A percentile compares a stretch with the other conserved stretches of the same genome.
Evolutionary conservation across 306 rosid genomes (phyloP).

Genomic region (Sicyos baderoa): DNA sequence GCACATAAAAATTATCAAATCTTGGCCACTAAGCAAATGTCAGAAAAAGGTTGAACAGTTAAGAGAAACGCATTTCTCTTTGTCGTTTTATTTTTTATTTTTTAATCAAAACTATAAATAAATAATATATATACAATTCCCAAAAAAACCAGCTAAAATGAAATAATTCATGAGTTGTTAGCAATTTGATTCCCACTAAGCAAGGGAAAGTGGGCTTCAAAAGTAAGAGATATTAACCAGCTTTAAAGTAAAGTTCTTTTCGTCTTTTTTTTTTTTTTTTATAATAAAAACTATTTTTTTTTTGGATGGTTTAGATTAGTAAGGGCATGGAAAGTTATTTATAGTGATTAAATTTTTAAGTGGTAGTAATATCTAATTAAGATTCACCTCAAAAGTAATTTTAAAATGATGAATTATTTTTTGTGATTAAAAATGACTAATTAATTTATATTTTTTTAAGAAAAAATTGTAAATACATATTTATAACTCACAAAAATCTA

Average conservation of each 20-base stretch:
- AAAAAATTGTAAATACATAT: no score
- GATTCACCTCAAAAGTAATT: no score
- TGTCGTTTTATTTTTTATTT: neutral
- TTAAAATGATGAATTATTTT: no score
- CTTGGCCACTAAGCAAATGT: conserved; percentile 8
- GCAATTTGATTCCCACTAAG: conserved; percentile 3
- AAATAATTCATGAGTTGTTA: neutral
- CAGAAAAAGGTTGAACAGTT: neutral
- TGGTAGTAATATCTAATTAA: no score
- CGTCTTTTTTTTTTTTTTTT: no score
- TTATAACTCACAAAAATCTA: neutral
- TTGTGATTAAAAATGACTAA: no score
- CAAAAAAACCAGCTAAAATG: neutral
- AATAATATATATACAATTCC: neutral
- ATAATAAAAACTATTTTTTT: no score
- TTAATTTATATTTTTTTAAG: no score
- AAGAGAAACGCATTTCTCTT: neutral
- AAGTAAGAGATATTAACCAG: conserved; percentile 1
- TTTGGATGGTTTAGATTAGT: no score
- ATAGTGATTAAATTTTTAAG: no score
- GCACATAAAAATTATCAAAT: neutral
- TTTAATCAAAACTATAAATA: neutral
- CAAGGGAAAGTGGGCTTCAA: neutral
- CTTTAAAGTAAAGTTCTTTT: neutral
- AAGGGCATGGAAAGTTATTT: no score